Conservation (phyloP, 352 stramenopile genomes). For the Peronospora tabacina region DNA sequence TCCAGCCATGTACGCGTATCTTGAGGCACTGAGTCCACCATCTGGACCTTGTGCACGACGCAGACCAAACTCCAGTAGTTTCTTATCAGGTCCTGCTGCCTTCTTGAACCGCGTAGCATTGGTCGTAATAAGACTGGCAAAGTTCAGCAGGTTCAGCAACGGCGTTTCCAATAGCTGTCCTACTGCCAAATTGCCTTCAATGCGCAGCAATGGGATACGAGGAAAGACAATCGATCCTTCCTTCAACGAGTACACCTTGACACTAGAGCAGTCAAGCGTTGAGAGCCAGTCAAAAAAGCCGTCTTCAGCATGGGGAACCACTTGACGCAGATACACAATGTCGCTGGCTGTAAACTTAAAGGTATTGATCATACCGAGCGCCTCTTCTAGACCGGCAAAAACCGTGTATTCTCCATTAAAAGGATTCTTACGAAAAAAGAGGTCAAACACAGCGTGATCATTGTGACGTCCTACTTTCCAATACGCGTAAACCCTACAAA, state of each 20-base stretch:
- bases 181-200: conserved; percentile 91
- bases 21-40: conserved; percentile 93
- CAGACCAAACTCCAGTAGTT: conserved; percentile 91
- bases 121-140: conserved; percentile 94
- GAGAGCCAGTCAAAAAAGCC: conserved; percentile 94
- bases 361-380: conserved; percentile 88
- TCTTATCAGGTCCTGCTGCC: conserved; percentile 83
- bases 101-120: conserved; percentile 96
- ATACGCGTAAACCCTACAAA: conserved; percentile 96
- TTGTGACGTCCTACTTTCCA: conserved; percentile 94
- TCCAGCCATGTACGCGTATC: conserved; percentile 97
- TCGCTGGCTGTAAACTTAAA: conserved; percentile 92
- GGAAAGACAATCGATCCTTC: conserved; percentile 97
- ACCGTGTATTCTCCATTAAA: conserved; percentile 97
- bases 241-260: conserved; percentile 92
- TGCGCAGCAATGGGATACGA: conserved; percentile 89
- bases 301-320: conserved; percentile 85
- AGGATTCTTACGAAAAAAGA: conserved; percentile 99
- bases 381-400: conserved; percentile 89
- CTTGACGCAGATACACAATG: conserved; percentile 90
- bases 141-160: conserved; percentile 98
- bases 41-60: conserved; percentile 93
- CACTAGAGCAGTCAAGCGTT: conserved; percentile 87
- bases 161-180: conserved; percentile 97
- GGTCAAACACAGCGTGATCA: conserved; percentile 89